Percentiles rank a stretch among this genome's conserved stretches.
phyloP scores from a whole-genome alignment of 495 filamentous ascomycete species.

The Tuber brumale region DNA sequence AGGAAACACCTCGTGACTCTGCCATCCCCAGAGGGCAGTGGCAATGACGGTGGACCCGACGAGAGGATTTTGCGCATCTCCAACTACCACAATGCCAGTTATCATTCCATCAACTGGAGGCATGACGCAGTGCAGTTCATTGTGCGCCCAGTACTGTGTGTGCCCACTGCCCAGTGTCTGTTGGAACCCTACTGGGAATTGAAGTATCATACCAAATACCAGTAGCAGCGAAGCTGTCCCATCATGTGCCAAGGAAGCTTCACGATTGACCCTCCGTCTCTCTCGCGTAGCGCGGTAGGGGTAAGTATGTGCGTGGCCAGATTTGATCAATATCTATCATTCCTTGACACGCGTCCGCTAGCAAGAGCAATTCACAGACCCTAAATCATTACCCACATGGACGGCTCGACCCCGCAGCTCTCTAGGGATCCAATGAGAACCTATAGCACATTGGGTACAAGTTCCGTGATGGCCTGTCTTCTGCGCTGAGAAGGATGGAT shows the following conservation, averaged over 20 bases:
- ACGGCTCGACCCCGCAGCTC: neutral
- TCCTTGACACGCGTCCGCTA: neutral
- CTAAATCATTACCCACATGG: neutral
- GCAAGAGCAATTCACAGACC: neutral
- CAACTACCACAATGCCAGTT: neutral
- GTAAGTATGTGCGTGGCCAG: neutral
- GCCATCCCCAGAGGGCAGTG: neutral
- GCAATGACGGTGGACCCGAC: neutral
- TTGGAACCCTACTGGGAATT: neutral
- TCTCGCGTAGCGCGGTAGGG: neutral
- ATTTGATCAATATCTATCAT: neutral
- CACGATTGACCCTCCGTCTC: neutral
- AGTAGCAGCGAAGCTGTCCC: neutral
- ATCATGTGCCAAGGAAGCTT: neutral
- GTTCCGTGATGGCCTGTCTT: neutral
- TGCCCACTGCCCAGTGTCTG: neutral
- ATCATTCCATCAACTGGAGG: neutral
- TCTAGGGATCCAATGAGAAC: neutral
- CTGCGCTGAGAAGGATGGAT: neutral
- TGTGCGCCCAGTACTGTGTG: neutral
- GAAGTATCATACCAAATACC: neutral
- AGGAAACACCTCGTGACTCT: neutral
- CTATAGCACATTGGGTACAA: neutral
- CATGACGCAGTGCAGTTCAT: neutral
- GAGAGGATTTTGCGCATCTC: neutral